Evolutionary conservation across 495 filamentous ascomycete species (phyloP).

Genomic region (Diplogelasinospora grovesii): DNA sequence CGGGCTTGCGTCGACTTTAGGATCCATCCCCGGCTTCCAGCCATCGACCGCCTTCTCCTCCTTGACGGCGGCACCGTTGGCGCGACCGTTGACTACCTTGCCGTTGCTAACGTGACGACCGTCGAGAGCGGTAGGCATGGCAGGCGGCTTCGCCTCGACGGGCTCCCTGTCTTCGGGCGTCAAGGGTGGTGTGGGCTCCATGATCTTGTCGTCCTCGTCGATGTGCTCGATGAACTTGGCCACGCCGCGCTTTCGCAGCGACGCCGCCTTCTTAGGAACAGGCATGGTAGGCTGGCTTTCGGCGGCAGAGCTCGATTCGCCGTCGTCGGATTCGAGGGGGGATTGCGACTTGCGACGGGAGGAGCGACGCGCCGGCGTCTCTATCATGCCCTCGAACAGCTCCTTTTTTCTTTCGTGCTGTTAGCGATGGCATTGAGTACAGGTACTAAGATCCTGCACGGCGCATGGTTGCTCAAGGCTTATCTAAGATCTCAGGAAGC

Average conservation of each 20-base stretch:
- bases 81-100: constrained; percentile 18
- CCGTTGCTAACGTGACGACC: constrained; percentile 22
- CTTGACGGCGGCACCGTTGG: constrained; percentile 26
- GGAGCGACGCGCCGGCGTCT: constrained; percentile 33
- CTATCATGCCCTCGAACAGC: constrained; percentile 46
- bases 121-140: constrained; percentile 11
- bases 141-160: constrained; percentile 21
- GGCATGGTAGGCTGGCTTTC: constrained; percentile 22
- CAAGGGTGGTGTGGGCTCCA: constrained; percentile 16
- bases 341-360: constrained; percentile 38
- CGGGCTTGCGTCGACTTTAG: constrained; percentile 71
- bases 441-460: too few relatives aligned
- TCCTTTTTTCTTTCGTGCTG: constrained; percentile 38
- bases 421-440: too few relatives aligned
- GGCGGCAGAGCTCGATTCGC: constrained; percentile 37
- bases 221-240: constrained; percentile 42
- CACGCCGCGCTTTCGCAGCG: constrained; percentile 29
- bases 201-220: constrained; percentile 28
- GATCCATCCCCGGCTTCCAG: constrained; percentile 62
- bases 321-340: constrained; percentile 38
- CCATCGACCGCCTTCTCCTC: constrained; percentile 53
- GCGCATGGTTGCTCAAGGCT: too few relatives aligned
- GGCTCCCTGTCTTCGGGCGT: constrained; percentile 28
- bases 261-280: constrained; percentile 12
- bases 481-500: too few relatives aligned